Evolutionary conservation across 2,329 filamentous ascomycete genomes (phyloP).

Genomic region (Fusarium sp.): DNA sequence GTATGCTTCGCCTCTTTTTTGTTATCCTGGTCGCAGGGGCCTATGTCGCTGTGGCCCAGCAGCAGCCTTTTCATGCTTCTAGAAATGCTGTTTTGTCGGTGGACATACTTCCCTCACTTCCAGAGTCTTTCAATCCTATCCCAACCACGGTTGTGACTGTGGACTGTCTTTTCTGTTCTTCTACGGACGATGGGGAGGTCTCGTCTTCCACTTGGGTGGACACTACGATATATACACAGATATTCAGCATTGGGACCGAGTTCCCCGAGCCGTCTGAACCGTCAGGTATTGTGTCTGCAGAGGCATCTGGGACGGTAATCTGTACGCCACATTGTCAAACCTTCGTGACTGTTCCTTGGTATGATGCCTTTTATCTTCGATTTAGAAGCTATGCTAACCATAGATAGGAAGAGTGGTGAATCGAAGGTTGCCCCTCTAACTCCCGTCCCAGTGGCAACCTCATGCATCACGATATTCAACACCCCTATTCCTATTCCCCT

Average conservation of each 20-base stretch:
- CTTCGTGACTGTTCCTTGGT: conserved; percentile 33
- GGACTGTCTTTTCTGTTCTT: conserved; percentile 31
- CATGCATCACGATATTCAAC: conserved; percentile 34
- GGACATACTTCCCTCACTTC: conserved; percentile 12
- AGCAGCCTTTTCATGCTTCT: neutral
- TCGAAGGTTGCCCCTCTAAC: conserved; percentile 7
- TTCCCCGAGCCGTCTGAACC: neutral
- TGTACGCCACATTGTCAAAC: conserved; percentile 37
- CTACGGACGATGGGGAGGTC: neutral
- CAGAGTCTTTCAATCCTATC: neutral
- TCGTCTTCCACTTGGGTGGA: neutral
- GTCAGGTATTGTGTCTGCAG: neutral
- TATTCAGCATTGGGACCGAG: neutral
- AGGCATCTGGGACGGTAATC: conserved; percentile 25
- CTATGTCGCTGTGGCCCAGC: neutral
- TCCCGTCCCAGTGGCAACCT: conserved; percentile 18
- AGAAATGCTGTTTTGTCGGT: conserved; percentile 15
- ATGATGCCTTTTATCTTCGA: neutral
- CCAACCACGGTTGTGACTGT: conserved; percentile 20
- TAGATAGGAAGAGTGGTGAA: conserved; percentile 14
- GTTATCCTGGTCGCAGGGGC: conserved; percentile 19
- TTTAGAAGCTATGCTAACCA: neutral
- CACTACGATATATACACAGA: neutral
- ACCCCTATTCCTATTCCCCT: neutral
- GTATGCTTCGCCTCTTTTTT: conserved; percentile 19